phyloP scores from a whole-genome alignment of 768 basidiomycete species.

The Nevesoporus exiguus region DNA sequence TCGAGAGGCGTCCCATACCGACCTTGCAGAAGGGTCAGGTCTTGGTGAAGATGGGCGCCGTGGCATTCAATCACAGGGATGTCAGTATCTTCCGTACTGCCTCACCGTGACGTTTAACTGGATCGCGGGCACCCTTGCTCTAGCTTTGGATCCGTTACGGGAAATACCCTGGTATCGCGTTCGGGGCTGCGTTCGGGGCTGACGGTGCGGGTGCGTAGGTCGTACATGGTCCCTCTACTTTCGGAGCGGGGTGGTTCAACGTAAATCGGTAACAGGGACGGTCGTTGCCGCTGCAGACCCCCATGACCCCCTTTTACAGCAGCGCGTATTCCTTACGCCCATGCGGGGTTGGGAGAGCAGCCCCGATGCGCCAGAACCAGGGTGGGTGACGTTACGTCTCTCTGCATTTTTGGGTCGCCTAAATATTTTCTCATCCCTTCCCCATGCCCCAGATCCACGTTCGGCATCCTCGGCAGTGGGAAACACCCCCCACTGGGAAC shows the following conservation, averaged over 20 bases:
- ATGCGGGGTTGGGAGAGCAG: constrained; percentile 72
- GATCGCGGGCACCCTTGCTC: background rate
- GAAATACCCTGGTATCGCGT: constrained; percentile 58
- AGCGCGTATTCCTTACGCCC: constrained; percentile 73
- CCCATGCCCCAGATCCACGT: constrained; percentile 34
- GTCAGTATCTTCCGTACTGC: constrained; percentile 34
- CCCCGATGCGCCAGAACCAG: constrained; percentile 61
- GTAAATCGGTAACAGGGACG: constrained; percentile 41
- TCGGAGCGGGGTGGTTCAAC: background rate
- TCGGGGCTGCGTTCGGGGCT: constrained; percentile 61
- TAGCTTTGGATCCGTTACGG: constrained; percentile 76
- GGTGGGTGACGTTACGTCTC: constrained; percentile 36
- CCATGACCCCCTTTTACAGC: constrained; percentile 53
- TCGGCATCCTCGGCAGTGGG: constrained; percentile 65
- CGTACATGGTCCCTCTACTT: background rate
- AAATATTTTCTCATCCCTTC: background rate
- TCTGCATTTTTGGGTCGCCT: too few species aligned
- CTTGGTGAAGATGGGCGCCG: constrained; percentile 65
- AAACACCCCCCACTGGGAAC: constrained; percentile 57
- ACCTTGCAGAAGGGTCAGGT: constrained; percentile 53
- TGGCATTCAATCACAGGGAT: constrained; percentile 76
- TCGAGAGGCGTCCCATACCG: constrained; percentile 51
- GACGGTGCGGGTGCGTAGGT: constrained; percentile 65
- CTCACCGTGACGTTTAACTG: background rate
- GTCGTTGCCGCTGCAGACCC: constrained; percentile 56